Evolutionary conservation across 139 green algal genomes (phyloP).

Genomic region (Micractinium conductrix): DNA sequence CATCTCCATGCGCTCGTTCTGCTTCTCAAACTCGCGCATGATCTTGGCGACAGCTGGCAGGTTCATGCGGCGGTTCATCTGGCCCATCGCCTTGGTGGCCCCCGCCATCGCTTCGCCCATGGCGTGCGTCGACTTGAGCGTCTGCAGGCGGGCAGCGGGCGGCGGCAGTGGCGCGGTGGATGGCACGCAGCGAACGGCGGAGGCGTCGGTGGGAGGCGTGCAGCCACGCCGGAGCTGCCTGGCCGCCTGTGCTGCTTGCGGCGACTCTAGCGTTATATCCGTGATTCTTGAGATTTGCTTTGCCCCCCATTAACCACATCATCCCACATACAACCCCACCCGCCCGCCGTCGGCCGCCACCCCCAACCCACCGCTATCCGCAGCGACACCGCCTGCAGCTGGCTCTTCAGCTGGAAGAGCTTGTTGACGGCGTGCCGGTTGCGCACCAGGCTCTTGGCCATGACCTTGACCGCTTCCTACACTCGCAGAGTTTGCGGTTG

Average conservation of each 20-base stretch:
- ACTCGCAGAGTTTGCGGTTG: too few species aligned
- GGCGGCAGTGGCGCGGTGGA: background rate
- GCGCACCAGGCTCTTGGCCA: slow-evolving; percentile 98
- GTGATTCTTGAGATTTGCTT: too few species aligned
- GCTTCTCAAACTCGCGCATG: slow-evolving; percentile 97
- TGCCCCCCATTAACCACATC: background rate
- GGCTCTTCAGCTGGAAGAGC: slow-evolving; percentile 94
- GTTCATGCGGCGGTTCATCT: slow-evolving; percentile 98
- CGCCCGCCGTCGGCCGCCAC: background rate
- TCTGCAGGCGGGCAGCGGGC: slow-evolving; percentile 64
- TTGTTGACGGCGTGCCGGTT: slow-evolving; percentile 98
- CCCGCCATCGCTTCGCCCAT: slow-evolving; percentile 98
- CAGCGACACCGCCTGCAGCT: slow-evolving; percentile 97
- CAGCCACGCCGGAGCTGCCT: too few species aligned
- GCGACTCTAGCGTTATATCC: too few species aligned
- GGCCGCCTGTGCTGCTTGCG: too few species aligned
- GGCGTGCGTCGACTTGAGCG: slow-evolving; percentile 96
- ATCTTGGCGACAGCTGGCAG: slow-evolving; percentile 91
- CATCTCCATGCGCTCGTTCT: slow-evolving; percentile 99
- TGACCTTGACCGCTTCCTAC: slow-evolving; percentile 97
- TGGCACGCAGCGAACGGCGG: background rate
- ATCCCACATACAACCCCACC: background rate
- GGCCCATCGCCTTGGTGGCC: slow-evolving; percentile 94
- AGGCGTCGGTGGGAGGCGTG: background rate
- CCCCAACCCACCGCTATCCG: slow-evolving; percentile 76